These are phyloP conservation scores for Dovyalis caffra DNA, from an alignment of 345 rosid genomes.

Conservation along the genomic window DNA sequence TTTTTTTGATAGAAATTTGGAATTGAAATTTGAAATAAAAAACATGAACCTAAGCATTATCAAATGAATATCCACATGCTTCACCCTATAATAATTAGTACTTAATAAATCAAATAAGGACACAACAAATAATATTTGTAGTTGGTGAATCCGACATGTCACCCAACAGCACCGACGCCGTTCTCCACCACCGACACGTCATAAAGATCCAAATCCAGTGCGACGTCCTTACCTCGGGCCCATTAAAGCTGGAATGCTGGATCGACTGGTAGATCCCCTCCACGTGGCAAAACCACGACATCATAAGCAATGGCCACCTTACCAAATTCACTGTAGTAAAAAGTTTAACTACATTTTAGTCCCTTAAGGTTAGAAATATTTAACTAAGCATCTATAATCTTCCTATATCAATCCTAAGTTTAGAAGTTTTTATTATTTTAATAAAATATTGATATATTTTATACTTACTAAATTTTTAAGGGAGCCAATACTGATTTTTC, in stretches of 20 bases:
- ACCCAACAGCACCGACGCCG: background rate
- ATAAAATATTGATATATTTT: no score
- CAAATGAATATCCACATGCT: background rate
- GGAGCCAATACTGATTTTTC: no score
- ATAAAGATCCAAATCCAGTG: background rate
- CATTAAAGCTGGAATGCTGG: background rate
- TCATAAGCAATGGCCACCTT: background rate
- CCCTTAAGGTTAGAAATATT: background rate
- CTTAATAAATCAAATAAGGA: background rate
- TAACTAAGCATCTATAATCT: background rate
- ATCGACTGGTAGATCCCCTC: background rate
- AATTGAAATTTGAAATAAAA: no score
- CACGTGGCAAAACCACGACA: background rate
- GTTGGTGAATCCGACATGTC: constrained; percentile 1
- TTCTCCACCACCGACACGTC: background rate
- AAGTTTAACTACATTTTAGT: background rate
- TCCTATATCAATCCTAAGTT: background rate
- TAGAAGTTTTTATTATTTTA: no score
- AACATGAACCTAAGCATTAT: no score
- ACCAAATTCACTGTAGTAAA: background rate
- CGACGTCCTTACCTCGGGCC: background rate
- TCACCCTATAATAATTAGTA: background rate
- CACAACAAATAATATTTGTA: background rate
- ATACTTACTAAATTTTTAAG: no score
- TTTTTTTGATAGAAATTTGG: no score